Conservation (phyloP, 2,329 filamentous ascomycete genomes). For the Calycina marina region DNA sequence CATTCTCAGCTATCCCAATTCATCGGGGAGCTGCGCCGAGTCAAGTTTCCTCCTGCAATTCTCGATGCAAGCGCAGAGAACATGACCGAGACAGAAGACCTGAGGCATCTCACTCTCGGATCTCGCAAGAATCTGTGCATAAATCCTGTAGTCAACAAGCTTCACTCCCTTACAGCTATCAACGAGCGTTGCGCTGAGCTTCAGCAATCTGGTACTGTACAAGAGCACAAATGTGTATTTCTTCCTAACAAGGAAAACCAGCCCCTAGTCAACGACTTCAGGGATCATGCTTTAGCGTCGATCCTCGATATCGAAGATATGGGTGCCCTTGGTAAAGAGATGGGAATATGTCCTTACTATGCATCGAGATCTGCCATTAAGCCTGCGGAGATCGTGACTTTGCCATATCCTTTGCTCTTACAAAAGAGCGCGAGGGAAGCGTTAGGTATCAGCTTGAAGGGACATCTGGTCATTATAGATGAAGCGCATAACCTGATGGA, state of each 20-base stretch:
- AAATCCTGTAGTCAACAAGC: conserved; percentile 62
- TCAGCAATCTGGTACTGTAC: conserved; percentile 52
- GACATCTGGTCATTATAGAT: conserved; percentile 87
- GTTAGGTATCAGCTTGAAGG: conserved; percentile 70
- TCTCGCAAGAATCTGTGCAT: conserved; percentile 69
- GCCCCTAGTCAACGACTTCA: conserved; percentile 60
- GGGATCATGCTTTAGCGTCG: conserved; percentile 69
- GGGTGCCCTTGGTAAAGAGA: conserved; percentile 57
- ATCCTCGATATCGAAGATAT: conserved; percentile 92
- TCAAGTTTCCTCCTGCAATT: conserved; percentile 46
- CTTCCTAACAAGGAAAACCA: conserved; percentile 67
- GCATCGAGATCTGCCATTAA: conserved; percentile 77
- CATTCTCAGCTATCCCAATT: conserved; percentile 63
- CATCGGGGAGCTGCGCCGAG: conserved; percentile 48
- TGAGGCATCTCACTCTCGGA: conserved; percentile 54
- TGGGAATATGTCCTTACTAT: conserved; percentile 89
- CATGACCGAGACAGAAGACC: conserved; percentile 30
- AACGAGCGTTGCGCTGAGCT: conserved; percentile 88
- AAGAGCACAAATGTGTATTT: conserved; percentile 58
- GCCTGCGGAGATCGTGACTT: conserved; percentile 74
- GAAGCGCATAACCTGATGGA: conserved; percentile 98
- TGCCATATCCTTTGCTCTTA: conserved; percentile 82
- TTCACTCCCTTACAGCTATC: conserved; percentile 63
- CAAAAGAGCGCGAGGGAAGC: conserved; percentile 81
- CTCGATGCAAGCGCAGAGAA: conserved; percentile 21